Evolutionary conservation across 108 stramenopile species (phyloP).

Genomic region (Mayamaea pseudoterrestris): DNA sequence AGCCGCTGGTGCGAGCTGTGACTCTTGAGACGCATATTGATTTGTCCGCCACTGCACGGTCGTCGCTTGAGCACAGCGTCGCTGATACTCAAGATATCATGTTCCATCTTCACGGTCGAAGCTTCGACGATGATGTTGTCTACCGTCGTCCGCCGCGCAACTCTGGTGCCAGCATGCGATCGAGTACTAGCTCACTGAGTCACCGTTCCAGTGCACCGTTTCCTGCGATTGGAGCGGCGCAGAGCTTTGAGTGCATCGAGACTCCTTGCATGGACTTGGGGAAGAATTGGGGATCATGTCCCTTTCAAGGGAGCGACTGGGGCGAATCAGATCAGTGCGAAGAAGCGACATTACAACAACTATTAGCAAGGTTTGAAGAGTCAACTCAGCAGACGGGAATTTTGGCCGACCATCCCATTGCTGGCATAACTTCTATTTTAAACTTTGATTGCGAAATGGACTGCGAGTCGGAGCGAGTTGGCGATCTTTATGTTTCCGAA

Average conservation of each 20-base stretch:
- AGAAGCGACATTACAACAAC: conserved; percentile 16
- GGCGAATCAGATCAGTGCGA: conserved; percentile 41
- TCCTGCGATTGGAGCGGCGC: too few species aligned
- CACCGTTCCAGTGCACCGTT: too few species aligned
- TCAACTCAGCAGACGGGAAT: conserved; percentile 9
- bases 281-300: conserved; percentile 61
- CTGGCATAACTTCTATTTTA: too few species aligned
- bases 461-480: too few species aligned
- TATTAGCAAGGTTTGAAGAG: conserved; percentile 30
- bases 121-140: neutral
- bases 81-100: neutral
- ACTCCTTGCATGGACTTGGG: neutral
- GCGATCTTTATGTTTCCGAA: too few species aligned
- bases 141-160: neutral
- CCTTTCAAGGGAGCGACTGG: conserved; percentile 61
- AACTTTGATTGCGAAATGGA: too few species aligned
- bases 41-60: too few species aligned
- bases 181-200: neutral
- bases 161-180: neutral
- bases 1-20: neutral
- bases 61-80: neutral
- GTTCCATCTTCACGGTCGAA: neutral
- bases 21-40: too few species aligned
- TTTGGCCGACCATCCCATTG: too few species aligned
- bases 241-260: neutral